Percentiles rank a stretch among this genome's conserved stretches.
Evolutionary conservation across 2,329 filamentous ascomycete species (phyloP).

Genomic region (Beauveria asiatica): DNA sequence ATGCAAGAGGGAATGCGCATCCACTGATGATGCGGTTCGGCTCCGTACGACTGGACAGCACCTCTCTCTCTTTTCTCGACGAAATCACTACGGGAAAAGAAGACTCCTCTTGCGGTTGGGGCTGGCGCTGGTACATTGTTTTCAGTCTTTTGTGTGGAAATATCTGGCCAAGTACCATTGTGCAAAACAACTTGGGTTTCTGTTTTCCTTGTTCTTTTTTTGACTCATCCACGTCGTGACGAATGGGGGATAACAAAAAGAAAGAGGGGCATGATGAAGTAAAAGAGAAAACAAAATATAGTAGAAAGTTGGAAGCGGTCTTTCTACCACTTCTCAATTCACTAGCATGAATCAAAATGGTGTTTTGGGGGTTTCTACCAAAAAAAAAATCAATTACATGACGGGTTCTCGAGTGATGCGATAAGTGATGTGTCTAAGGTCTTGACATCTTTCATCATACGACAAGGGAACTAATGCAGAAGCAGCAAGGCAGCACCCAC

Average conservation of each 20-base stretch:
- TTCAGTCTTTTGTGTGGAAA: conserved; percentile 1
- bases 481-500: too few species aligned
- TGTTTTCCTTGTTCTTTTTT: conserved; percentile 1
- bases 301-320: conserved; percentile 7
- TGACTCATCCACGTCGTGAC: conserved; percentile 3
- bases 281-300: not conserved
- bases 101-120: not conserved
- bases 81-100: not conserved
- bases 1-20: not conserved
- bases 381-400: conserved; percentile 14
- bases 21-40: not conserved
- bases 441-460: too few species aligned
- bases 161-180: conserved; percentile 4
- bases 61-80: not conserved
- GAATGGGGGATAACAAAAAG: not conserved
- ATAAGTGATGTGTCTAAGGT: not conserved
- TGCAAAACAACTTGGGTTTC: not conserved
- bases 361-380: conserved; percentile 33
- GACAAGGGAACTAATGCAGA: too few species aligned
- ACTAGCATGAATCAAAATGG: conserved; percentile 35
- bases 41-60: not conserved
- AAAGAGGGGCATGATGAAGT: not conserved
- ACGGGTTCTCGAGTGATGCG: not conserved
- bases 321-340: conserved; percentile 22
- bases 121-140: conserved; percentile 6